Evolutionary conservation across 768 basidiomycete species (phyloP).

Genomic region (Leucocoprinus sp.): DNA sequence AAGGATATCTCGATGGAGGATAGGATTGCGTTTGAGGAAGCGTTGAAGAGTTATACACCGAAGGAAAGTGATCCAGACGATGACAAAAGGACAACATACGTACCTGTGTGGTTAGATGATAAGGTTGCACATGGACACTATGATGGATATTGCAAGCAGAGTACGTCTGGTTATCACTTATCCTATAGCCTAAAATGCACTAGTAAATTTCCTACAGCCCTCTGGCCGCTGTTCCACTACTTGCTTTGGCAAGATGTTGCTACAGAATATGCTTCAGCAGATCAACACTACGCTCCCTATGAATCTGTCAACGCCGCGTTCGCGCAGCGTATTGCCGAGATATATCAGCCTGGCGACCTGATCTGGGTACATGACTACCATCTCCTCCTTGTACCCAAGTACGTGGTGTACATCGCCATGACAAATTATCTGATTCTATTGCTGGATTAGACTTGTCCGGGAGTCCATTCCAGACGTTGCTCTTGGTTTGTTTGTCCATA

Average conservation of each 20-base stretch:
- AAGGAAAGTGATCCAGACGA: slow-evolving; percentile 51
- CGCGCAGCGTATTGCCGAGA: slow-evolving; percentile 59
- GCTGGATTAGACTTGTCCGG: slow-evolving; percentile 50
- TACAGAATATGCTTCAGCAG: slow-evolving; percentile 80
- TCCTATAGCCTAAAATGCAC: not conserved
- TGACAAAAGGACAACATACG: slow-evolving; percentile 58
- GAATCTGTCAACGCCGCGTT: slow-evolving; percentile 79
- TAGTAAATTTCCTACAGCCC: slow-evolving; percentile 36
- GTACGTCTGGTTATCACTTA: slow-evolving; percentile 39
- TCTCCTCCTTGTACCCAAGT: slow-evolving; percentile 78
- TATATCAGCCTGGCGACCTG: slow-evolving; percentile 85
- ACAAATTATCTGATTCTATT: not conserved
- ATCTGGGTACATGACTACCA: slow-evolving; percentile 97
- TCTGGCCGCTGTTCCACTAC: slow-evolving; percentile 99
- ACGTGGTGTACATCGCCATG: slow-evolving; percentile 6
- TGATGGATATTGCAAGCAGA: slow-evolving; percentile 97
- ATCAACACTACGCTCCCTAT: slow-evolving; percentile 76
- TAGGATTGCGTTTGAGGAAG: slow-evolving; percentile 53
- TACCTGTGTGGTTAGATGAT: slow-evolving; percentile 89
- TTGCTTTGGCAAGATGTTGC: slow-evolving; percentile 96
- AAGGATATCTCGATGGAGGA: slow-evolving; percentile 34
- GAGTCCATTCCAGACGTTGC: slow-evolving; percentile 58
- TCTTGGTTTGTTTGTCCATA: slow-evolving; percentile 93
- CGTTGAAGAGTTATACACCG: slow-evolving; percentile 52
- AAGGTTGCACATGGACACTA: slow-evolving; percentile 90